A percentile compares a stretch with the other conserved stretches of the same genome.
These are phyloP conservation scores for Tricharina praecox DNA, from an alignment of 495 filamentous ascomycete genomes.

Conservation along the genomic window DNA sequence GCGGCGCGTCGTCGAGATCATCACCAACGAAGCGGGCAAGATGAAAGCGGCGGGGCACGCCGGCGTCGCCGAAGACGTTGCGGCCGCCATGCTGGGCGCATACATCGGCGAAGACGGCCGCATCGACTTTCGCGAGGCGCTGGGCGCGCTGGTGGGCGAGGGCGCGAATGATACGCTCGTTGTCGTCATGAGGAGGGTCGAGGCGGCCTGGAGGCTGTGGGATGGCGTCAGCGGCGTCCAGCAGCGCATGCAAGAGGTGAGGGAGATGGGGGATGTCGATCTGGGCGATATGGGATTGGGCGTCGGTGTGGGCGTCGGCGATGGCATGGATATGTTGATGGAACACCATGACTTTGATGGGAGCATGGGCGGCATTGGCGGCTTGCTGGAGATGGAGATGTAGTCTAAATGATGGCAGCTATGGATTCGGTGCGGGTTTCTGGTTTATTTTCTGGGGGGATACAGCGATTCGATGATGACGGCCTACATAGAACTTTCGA, in stretches of 20 bases:
- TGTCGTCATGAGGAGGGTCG: not conserved
- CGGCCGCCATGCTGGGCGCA: constrained; percentile 9
- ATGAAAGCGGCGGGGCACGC: constrained; percentile 28
- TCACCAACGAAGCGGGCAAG: constrained; percentile 55
- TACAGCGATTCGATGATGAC: too few species aligned
- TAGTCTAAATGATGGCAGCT: too few species aligned
- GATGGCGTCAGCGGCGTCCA: too few species aligned
- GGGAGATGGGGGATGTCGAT: not conserved
- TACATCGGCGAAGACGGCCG: constrained; percentile 1
- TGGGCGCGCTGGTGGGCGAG: not conserved
- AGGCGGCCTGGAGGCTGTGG: not conserved
- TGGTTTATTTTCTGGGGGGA: too few species aligned
- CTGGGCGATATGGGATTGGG: not conserved
- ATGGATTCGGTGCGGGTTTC: too few species aligned
- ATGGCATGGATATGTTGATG: constrained; percentile 1
- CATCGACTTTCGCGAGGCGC: not conserved
- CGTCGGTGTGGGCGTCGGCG: not conserved
- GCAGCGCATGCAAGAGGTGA: not conserved
- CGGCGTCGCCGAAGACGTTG: constrained; percentile 20
- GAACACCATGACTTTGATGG: not conserved
- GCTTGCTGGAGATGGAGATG: constrained; percentile 1
- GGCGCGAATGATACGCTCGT: not conserved
- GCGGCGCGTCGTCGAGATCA: constrained; percentile 37
- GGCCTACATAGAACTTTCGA: too few species aligned
- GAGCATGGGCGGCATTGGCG: constrained; percentile 1